Evolutionary conservation across 2,329 filamentous ascomycete species (phyloP), one percentile per base, ranked within the genome.

Genomic region (Dactylellina parvicollis): DNA sequence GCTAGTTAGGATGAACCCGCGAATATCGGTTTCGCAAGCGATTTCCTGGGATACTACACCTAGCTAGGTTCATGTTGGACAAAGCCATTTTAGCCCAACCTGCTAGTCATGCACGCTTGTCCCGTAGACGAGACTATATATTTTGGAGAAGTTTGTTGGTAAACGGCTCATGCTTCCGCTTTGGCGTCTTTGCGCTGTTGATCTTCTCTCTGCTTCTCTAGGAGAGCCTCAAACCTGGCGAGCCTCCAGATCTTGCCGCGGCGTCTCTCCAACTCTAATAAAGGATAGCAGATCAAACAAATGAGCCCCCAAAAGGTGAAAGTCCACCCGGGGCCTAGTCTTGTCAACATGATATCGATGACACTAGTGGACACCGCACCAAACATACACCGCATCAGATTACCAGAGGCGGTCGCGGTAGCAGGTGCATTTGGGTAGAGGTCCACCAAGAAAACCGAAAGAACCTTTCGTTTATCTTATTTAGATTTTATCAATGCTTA

Each of bases 401-500:
- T 90, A 75, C 88, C 88, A 0, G 87, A 86, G 0, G 88, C 87
- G 1, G 87, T 87, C 0, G 85, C 86, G 0, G 87, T 89, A 0
- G 87, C 86, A 0, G 87, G 87, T 0, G 85, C 84, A 22, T 85
- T 80, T 0, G 87, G 87, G 74, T 88, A 86, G 1, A 90, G 79
- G 75, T 90, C 88, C 0, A 90, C 85, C 12, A 89, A 82, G 4
- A 90, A 80, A 0, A 86, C 87, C 76, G 85, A 86, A n/a, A 89
- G 47, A 18, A 59, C 55, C 69, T 73, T 22, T 49, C 22, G 8
- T 34, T 28, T 54, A 4, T 30, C n/a, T 9, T 10, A 28, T 32
- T 57, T 3, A 26, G 10, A 32, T 32, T 36, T 44, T 14, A 10
- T 14, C n/a, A 55, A 20, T 28, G 10, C 4, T 49, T 26, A 32